Conservation (phyloP, 129 eudicot species). For the Deinandra increscens region DNA sequence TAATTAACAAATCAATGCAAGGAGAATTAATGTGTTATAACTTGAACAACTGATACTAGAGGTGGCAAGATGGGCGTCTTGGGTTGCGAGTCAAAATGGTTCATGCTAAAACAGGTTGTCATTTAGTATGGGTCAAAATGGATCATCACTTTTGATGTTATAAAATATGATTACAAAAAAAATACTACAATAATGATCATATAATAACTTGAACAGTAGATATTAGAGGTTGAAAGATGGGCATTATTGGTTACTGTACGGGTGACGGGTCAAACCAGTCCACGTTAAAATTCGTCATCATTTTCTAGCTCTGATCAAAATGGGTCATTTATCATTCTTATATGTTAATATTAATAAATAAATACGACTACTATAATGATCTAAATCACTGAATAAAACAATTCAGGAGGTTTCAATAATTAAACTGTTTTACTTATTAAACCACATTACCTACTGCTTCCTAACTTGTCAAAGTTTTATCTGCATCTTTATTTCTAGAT, state of each 20-base stretch:
- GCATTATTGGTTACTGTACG: not conserved
- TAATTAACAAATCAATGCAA: constrained; percentile 10
- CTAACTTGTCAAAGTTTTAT: not conserved
- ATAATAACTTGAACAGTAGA: not conserved
- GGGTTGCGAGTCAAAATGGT: not conserved
- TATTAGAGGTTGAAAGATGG: not conserved
- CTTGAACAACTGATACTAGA: not conserved
- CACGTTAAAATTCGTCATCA: not conserved
- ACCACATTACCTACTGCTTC: not conserved
- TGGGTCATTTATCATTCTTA: not conserved
- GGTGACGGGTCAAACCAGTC: not conserved
- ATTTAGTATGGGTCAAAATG: not conserved
- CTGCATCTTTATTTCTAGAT: not conserved
- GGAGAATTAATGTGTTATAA: not conserved
- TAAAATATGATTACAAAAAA: not conserved
- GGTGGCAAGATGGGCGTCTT: not conserved
- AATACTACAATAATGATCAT: not conserved
- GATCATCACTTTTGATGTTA: not conserved
- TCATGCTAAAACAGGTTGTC: not conserved
- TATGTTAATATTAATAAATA: no score
- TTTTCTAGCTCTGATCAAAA: not conserved
- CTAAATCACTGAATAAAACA: not conserved
- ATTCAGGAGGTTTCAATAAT: not conserved
- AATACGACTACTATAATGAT: no score
- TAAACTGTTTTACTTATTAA: not conserved